Conservation (phyloP, 78 protist species). For the Emiliania huxleyi region DNA sequence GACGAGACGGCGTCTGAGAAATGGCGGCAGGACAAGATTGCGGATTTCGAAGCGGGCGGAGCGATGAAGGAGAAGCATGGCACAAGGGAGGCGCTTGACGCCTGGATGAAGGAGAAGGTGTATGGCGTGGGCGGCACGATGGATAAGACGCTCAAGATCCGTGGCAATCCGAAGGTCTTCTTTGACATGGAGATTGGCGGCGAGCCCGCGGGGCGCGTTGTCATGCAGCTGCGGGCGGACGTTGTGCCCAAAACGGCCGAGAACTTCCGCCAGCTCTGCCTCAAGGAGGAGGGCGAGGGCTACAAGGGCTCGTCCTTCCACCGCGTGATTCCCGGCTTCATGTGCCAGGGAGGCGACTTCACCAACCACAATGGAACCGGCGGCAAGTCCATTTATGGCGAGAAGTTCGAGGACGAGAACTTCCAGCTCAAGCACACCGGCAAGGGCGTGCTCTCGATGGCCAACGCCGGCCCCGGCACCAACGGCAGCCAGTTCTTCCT, state of each 20-base stretch:
- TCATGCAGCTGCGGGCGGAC: slow-evolving; percentile 1
- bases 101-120: neutral
- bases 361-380: slow-evolving; percentile 94
- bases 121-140: neutral
- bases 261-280: slow-evolving; percentile 73
- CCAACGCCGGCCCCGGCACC: slow-evolving; percentile 68
- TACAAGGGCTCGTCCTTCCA: slow-evolving; percentile 48
- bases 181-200: slow-evolving; percentile 36
- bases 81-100: neutral
- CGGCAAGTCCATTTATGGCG: slow-evolving; percentile 93
- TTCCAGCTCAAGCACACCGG: slow-evolving; percentile 49
- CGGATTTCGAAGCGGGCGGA: neutral
- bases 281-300: slow-evolving; percentile 76
- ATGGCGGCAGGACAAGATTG: slow-evolving; percentile 1
- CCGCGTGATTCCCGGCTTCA: slow-evolving; percentile 57
- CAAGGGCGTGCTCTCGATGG: slow-evolving; percentile 59
- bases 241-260: slow-evolving; percentile 17
- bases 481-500: slow-evolving; percentile 91
- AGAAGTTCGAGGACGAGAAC: slow-evolving; percentile 77
- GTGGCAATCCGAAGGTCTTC: slow-evolving; percentile 16
- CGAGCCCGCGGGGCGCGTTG: neutral
- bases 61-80: neutral
- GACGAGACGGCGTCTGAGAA: neutral
- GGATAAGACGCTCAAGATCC: neutral
- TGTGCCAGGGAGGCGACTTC: slow-evolving; percentile 91